Evolutionary conservation across 176 grass and related monocot species (phyloP).

Genomic region (Ampelocalamus luodianensis): DNA sequence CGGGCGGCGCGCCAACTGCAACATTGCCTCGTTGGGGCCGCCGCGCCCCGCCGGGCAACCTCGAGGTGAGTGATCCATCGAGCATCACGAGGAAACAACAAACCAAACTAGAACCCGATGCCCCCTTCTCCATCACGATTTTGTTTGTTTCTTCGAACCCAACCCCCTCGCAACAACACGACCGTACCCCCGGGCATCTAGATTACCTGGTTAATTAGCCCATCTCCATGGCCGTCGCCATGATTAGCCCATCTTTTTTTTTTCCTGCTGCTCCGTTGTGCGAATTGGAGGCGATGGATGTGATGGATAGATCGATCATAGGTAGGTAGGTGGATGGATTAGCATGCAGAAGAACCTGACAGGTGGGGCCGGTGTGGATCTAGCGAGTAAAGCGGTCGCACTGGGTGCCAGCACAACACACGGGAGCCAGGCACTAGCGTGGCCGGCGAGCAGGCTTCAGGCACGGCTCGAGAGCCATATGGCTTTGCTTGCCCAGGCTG

Average conservation of each 20-base stretch:
- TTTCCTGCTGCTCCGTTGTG: background rate
- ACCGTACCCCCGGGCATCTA: background rate
- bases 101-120: background rate
- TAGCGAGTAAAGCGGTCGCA: background rate
- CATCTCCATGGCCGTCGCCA: background rate
- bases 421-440: background rate
- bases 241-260: no score
- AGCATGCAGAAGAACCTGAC: background rate
- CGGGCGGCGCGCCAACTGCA: constrained; percentile 96
- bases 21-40: constrained; percentile 87
- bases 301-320: background rate
- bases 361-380: background rate
- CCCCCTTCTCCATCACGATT: background rate
- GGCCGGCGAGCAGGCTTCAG: constrained; percentile 22
- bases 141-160: background rate
- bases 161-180: background rate
- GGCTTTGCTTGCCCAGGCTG: constrained; percentile 51
- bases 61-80: constrained; percentile 53
- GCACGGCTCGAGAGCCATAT: background rate
- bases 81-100: background rate
- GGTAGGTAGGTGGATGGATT: background rate
- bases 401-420: background rate
- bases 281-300: background rate
- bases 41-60: constrained; percentile 58
- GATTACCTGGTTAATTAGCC: background rate